Base-by-base conservation (phyloP, 1,284 basidiomycete species). In the Ustanciosporium gigantosporum region DNA sequence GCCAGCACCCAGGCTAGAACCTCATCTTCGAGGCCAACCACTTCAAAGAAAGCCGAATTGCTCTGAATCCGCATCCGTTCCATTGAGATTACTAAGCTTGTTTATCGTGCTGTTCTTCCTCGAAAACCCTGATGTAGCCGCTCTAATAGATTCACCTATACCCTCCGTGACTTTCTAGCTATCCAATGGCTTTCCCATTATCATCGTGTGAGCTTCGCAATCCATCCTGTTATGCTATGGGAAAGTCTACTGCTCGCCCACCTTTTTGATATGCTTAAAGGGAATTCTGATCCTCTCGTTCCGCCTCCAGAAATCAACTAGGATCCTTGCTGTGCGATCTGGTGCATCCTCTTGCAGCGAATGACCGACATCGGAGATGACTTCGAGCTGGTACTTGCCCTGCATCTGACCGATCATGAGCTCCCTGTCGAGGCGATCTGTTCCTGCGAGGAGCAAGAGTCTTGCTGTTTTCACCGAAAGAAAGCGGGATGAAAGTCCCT, bases 321-420 rank as follows among this genome's bases (percentile, higher is more conserved):
- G 75, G 23, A 89, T 85, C 52, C 87, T 84, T 0, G 92, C 91
- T 2, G 92, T 81, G 16, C 82, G 82, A 2, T 82, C 85, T 0
- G 93, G 93, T 66, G 92, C 86, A 71, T 97, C 93, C 87, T 96
- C 93, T 46, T 97, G 94, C 34, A 98, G 78, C 80, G 94, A 89
- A 75, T 98, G 94, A 0, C 94, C 94, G 0, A 91, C 90, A 17
- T 86, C 86, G 3, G 85, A 84, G 58, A 95, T 84, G 21, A 97
- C 91, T 19, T 85, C 86, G 69, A 96, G 83, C 79, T 97, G 94
- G 80, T 96, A 97, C 78, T 96, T 96, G 48, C 72, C 74, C 55
- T 80, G 79, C 94, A 98, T 97, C 79, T 98, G 94, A 0, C 92
- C 95, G 39, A 98, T 93, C 88, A 95, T 96, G 31, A 98, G 83